phyloP scores from a whole-genome alignment of 108 stramenopile genomes.

The Seminavis robusta region DNA sequence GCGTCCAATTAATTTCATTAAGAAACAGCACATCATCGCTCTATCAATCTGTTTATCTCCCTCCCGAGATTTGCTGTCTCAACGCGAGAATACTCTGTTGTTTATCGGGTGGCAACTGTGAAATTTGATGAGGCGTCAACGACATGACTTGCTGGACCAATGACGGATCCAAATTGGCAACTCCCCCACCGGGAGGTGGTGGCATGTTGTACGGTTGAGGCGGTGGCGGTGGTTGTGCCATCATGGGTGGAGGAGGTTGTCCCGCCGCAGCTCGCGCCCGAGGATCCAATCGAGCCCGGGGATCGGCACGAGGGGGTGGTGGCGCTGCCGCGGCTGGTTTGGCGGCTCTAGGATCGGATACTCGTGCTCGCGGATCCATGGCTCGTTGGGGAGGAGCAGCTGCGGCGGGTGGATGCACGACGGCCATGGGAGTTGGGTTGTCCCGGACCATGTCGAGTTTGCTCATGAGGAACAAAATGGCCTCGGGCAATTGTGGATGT shows the following conservation, averaged over 20 bases:
- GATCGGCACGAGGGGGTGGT: slow-evolving; percentile 25
- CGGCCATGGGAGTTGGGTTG: slow-evolving; percentile 39
- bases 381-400: slow-evolving; percentile 8
- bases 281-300: slow-evolving; percentile 47
- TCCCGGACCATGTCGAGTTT: slow-evolving; percentile 91
- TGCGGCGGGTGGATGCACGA: slow-evolving; percentile 1
- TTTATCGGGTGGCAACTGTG: slow-evolving; percentile 85
- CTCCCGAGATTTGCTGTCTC: slow-evolving; percentile 75
- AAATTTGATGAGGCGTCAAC: slow-evolving; percentile 72
- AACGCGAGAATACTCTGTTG: slow-evolving; percentile 82
- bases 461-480: slow-evolving; percentile 83
- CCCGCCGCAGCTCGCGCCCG: slow-evolving; percentile 35
- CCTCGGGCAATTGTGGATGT: slow-evolving; percentile 91
- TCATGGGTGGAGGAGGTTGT: slow-evolving; percentile 36
- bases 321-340: slow-evolving; percentile 23
- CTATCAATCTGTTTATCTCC: no score
- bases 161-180: slow-evolving; percentile 69
- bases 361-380: slow-evolving; percentile 10
- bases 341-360: slow-evolving; percentile 11
- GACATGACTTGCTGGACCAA: slow-evolving; percentile 90
- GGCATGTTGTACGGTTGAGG: slow-evolving; percentile 22
- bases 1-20: no score
- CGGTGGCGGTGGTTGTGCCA: slow-evolving; percentile 39
- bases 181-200: slow-evolving; percentile 16
- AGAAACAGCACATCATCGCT: no score